phyloP scores from a whole-genome alignment of 2,329 filamentous ascomycete genomes.

The Fusarium clavum region DNA sequence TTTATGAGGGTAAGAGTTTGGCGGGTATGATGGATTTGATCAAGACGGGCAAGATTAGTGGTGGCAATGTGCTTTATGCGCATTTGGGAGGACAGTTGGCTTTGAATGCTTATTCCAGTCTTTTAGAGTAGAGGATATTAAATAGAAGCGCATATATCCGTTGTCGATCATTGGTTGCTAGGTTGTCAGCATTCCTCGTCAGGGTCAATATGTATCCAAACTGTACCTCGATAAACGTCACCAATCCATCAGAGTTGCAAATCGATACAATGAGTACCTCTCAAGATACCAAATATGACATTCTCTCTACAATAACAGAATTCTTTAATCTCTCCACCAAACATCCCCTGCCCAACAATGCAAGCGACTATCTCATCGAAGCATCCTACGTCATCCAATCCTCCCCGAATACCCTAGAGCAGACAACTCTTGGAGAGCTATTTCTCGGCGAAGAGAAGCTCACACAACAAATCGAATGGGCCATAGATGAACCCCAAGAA shows the following conservation, averaged over 20 bases:
- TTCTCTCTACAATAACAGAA: conserved; percentile 3
- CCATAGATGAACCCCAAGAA: conserved; percentile 10
- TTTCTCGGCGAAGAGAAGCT: not conserved
- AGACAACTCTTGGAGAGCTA: conserved; percentile 13
- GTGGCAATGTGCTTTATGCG: conserved; percentile 76
- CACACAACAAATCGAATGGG: not conserved
- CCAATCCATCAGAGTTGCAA: not conserved
- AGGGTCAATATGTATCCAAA: not conserved
- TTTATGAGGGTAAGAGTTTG: conserved; percentile 81
- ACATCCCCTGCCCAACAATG: not conserved
- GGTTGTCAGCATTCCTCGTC: not conserved
- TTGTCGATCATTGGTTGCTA: not conserved
- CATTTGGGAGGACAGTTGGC: conserved; percentile 78
- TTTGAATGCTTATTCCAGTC: conserved; percentile 71
- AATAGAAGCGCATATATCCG: not conserved
- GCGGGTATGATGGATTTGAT: conserved; percentile 78
- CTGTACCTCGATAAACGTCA: not conserved
- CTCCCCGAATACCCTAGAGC: not conserved
- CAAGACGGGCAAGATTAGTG: conserved; percentile 68
- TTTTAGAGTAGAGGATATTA: not conserved
- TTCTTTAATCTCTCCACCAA: conserved; percentile 7
- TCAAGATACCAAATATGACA: not conserved
- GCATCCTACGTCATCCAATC: conserved; percentile 24
- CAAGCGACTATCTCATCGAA: conserved; percentile 7
- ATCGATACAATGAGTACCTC: not conserved